Base-by-base conservation (phyloP, 768 basidiomycete genomes). In the Pholiota molesta region DNA sequence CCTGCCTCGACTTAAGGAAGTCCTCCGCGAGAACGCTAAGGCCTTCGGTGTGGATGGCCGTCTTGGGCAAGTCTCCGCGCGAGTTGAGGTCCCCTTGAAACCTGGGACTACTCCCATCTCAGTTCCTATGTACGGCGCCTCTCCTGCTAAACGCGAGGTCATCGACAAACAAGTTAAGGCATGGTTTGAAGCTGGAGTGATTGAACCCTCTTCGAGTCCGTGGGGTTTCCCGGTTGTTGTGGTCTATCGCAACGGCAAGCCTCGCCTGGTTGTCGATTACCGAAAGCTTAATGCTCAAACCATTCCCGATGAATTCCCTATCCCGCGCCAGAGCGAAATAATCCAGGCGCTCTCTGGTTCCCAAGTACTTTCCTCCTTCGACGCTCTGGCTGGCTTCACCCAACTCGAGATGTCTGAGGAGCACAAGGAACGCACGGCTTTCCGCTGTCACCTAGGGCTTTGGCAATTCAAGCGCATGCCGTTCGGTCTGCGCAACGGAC, bases 401-500 rank as follows among this genome's bases (percentile, higher is more conserved):
- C 81, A 81, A 57, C 57, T 80, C 9, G 64, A n/a, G 1, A 58
- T 68, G 5, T 29, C 31, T 2, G 19, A 29, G 4, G 64, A 73
- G 11, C 73, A 71, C n/a, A 60, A 65, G 13, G 70, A 75, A 28
- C 75, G 76, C 42, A 73, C 74, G 0, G 78, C 78, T 0, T 81
- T 82, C 55, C 59, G 75, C 3, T 74, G 73, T 0, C 81, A 80
- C 61, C 54, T 64, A 39, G 81, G 80, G 8, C 63, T 81, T 0
- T 77, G 61, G 33, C 79, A 82, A 60, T 81, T 81, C 64, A 60
- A 59, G 26, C 52, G 76, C 37, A 79, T 81, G 77, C 79, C 79
- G 0, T 81, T 82, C 54, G 75, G 77, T 1, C 68, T 71, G 1
- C 55, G 71, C 0, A 77, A 77, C 59, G 74, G 77, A 1, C 80